These are phyloP conservation scores for Diaporthe batatas DNA, from an alignment of 2,329 filamentous ascomycete genomes.

Conservation along the genomic window DNA sequence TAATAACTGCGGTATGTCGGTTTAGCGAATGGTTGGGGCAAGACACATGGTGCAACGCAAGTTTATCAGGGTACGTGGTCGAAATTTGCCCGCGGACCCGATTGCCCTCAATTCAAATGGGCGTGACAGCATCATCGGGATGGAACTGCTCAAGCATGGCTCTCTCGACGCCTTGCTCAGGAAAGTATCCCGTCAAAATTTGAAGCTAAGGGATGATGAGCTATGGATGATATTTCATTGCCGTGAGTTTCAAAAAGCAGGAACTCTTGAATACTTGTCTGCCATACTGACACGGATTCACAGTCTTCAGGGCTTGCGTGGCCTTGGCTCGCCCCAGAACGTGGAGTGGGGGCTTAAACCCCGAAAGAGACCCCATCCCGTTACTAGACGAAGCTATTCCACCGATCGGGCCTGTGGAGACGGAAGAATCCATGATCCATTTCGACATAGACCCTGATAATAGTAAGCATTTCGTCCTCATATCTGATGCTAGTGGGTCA, in stretches of 20 bases:
- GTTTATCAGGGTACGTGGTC: background rate
- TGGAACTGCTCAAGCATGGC: conserved; percentile 17
- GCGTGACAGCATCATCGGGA: background rate
- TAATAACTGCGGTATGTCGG: background rate
- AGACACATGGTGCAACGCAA: conserved; percentile 21
- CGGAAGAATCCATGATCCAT: background rate
- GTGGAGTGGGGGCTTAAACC: background rate
- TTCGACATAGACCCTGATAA: conserved; percentile 24
- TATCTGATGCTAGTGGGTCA: background rate
- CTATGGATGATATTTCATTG: conserved; percentile 27
- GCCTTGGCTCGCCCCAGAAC: background rate
- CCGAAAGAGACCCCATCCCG: background rate
- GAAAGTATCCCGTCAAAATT: background rate
- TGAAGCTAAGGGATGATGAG: conserved; percentile 15
- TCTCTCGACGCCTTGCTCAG: background rate
- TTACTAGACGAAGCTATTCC: conserved; percentile 1
- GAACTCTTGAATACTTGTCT: background rate
- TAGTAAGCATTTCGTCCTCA: background rate
- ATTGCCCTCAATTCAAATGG: background rate
- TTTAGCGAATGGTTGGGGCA: conserved; percentile 4
- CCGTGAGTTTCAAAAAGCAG: background rate
- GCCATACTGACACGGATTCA: background rate
- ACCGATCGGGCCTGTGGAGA: background rate
- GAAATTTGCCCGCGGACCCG: no score
- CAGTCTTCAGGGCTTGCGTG: conserved; percentile 8